Percentiles rank a stretch among this genome's conserved stretches.
phyloP scores from a whole-genome alignment of 1,139 yeast genomes.

The Yarrowia galli region DNA sequence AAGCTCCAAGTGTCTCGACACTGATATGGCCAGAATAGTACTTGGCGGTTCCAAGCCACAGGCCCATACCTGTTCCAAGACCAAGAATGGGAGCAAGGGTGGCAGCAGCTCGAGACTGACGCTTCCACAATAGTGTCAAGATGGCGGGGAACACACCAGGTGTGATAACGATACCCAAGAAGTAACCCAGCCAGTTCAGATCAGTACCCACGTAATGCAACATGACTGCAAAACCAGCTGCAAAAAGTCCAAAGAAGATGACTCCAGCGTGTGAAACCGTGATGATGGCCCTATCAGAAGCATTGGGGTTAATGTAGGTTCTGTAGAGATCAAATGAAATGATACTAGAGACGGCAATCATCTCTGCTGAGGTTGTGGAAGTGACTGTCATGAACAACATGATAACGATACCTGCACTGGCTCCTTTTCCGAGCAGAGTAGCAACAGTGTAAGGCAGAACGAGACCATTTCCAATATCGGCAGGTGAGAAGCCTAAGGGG shows the following conservation, averaged over 20 bases:
- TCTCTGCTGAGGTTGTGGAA: constrained; percentile 70
- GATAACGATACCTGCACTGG: constrained; percentile 79
- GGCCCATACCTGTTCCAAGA: constrained; percentile 55
- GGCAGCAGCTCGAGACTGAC: constrained; percentile 62
- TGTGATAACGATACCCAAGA: constrained; percentile 87
- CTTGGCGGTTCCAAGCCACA: constrained; percentile 59
- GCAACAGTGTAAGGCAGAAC: constrained; percentile 88
- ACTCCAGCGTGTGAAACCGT: constrained; percentile 72
- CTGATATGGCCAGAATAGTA: constrained; percentile 55
- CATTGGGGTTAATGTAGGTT: constrained; percentile 77
- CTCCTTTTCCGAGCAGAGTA: constrained; percentile 83
- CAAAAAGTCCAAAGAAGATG: constrained; percentile 66
- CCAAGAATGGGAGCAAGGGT: constrained; percentile 59
- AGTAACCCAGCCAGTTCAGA: constrained; percentile 71
- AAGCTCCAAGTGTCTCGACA: constrained; percentile 72
- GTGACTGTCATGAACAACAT: constrained; percentile 83
- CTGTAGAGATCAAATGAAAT: constrained; percentile 86
- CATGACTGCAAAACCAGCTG: constrained; percentile 86
- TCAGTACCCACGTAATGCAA: constrained; percentile 80
- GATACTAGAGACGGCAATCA: constrained; percentile 85
- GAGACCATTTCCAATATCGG: constrained; percentile 78
- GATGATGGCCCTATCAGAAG: constrained; percentile 74
- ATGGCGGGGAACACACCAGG: constrained; percentile 84
- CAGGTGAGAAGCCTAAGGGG: constrained; percentile 66
- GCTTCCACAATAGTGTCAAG: constrained; percentile 70